A percentile compares a stretch with the other conserved stretches of the same genome.
Evolutionary conservation across 495 filamentous ascomycete species (phyloP).

Genomic region (Aspergillus cristatus): DNA sequence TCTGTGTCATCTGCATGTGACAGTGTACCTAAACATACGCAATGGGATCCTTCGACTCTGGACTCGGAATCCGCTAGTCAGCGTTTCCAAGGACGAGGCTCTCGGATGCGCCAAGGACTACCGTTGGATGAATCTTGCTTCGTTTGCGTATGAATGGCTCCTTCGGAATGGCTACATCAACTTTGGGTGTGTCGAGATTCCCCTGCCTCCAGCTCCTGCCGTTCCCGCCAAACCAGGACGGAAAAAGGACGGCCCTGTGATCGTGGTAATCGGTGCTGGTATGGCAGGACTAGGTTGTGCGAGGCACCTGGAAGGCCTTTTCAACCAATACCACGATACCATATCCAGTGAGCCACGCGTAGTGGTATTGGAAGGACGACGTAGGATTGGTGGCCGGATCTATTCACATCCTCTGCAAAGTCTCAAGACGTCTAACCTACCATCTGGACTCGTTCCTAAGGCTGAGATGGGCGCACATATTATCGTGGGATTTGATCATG

Average conservation of each 20-base stretch:
- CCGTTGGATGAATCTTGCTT: conserved; percentile 85
- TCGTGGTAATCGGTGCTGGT: conserved; percentile 89
- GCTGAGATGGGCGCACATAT: conserved; percentile 97
- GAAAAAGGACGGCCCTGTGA: conserved; percentile 46
- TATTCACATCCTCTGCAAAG: conserved; percentile 80
- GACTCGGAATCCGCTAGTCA: conserved; percentile 80
- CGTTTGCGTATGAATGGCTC: conserved; percentile 87
- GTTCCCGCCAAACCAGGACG: conserved; percentile 33
- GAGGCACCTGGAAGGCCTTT: conserved; percentile 78
- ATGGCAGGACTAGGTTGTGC: conserved; percentile 90
- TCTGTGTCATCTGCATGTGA: conserved; percentile 82
- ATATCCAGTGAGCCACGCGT: conserved; percentile 58
- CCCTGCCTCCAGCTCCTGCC: conserved; percentile 20
- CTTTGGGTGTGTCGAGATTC: conserved; percentile 78
- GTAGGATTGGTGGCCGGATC: conserved; percentile 84
- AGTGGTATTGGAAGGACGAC: conserved; percentile 77
- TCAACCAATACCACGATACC: conserved; percentile 61
- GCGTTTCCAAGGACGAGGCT: conserved; percentile 80
- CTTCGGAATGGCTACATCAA: conserved; percentile 91
- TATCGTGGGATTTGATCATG: conserved; percentile 90
- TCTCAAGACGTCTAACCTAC: conserved; percentile 39
- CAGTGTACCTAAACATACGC: conserved; percentile 92
- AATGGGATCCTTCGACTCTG: conserved; percentile 92
- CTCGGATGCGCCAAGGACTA: conserved; percentile 84
- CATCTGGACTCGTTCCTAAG: conserved; percentile 52